Evolutionary conservation across 208 protist genomes (phyloP).

Genomic region (Trypanosoma boissoni): DNA sequence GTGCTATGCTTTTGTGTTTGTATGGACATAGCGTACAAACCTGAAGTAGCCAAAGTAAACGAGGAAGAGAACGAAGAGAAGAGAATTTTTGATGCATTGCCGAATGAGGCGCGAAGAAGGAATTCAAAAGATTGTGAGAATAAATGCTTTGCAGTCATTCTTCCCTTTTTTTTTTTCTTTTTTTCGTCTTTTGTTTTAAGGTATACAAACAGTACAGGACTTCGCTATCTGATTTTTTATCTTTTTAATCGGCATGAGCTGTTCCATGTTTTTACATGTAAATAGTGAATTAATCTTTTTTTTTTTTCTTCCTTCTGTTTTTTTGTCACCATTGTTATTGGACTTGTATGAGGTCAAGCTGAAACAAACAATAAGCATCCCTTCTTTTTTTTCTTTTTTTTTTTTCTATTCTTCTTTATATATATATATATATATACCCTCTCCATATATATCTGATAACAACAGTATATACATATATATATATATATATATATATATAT

Average conservation of each 20-base stretch:
- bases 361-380: too few species aligned
- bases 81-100: too few species aligned
- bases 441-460: neutral
- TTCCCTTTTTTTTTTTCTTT: conserved; percentile 12
- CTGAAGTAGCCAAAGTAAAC: too few species aligned
- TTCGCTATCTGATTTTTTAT: conserved; percentile 13
- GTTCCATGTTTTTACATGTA: neutral
- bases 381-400: neutral
- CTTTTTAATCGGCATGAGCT: conserved; percentile 4
- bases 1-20: too few species aligned
- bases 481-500: conserved; percentile 6
- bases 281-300: conserved; percentile 10
- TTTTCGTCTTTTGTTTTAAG: neutral
- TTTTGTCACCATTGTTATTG: neutral
- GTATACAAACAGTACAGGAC: neutral
- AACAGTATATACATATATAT: neutral
- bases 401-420: neutral
- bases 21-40: too few species aligned
- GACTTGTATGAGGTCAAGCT: neutral
- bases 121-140: too few species aligned
- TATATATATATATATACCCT: neutral
- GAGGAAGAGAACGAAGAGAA: too few species aligned
- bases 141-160: neutral
- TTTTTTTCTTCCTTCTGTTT: conserved; percentile 1
- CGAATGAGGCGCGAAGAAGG: too few species aligned